A percentile compares a stretch with the other conserved stretches of the same genome.
Evolutionary conservation across 495 filamentous ascomycete species (phyloP).

Genomic region (Hypomontagnella monticulosa): DNA sequence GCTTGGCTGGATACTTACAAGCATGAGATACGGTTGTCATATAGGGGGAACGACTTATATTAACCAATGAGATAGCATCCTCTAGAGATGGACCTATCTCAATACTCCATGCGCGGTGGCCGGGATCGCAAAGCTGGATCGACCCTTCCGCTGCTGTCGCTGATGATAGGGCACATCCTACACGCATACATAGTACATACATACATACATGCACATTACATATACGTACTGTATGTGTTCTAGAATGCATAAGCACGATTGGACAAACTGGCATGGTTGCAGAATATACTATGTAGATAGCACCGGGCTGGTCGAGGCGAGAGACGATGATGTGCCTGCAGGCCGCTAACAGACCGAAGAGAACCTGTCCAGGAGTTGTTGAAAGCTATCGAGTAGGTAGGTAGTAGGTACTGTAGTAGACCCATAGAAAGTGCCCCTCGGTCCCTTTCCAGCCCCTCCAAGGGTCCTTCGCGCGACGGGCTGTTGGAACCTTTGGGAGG

Average conservation of each 20-base stretch:
- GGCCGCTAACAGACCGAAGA: constrained; percentile 38
- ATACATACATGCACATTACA: constrained; percentile 21
- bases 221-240: constrained; percentile 34
- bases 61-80: constrained; percentile 19
- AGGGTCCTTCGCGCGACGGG: constrained; percentile 22
- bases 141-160: constrained; percentile 33
- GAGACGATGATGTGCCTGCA: constrained; percentile 41
- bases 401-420: no score
- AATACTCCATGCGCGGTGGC: constrained; percentile 27
- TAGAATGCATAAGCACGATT: constrained; percentile 36
- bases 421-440: constrained; percentile 32
- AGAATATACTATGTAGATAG: constrained; percentile 31
- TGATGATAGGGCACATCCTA: constrained; percentile 26
- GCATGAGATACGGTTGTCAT: constrained; percentile 14
- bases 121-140: constrained; percentile 39
- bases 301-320: constrained; percentile 29
- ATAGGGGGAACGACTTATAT: constrained; percentile 10
- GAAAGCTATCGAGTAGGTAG: constrained; percentile 11
- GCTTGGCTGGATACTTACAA: constrained; percentile 35
- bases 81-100: constrained; percentile 15
- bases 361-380: constrained; percentile 22
- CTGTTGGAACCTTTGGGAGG: constrained; percentile 31
- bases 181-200: constrained; percentile 14
- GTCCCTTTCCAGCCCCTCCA: constrained; percentile 32
- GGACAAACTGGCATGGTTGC: constrained; percentile 23